These are phyloP conservation scores for Cynanchum wilfordii DNA, from an alignment of 257 asterid genomes.

Conservation along the genomic window DNA sequence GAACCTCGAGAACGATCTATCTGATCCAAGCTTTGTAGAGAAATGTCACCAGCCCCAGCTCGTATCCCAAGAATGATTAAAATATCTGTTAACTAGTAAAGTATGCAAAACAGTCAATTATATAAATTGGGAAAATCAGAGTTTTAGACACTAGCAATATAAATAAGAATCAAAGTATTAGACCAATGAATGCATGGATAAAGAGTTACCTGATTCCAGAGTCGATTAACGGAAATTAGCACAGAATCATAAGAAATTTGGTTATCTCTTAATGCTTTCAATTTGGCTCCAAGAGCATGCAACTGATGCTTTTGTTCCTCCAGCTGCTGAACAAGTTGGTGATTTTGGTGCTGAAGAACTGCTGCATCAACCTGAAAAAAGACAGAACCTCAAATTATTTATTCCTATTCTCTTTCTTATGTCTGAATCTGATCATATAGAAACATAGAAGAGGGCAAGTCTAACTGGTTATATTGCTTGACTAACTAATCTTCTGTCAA, in stretches of 20 bases:
- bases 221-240: slow-evolving; percentile 63
- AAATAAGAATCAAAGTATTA: slow-evolving; percentile 14
- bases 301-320: slow-evolving; percentile 79
- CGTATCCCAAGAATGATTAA: slow-evolving; percentile 66
- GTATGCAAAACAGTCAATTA: slow-evolving; percentile 19
- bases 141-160: slow-evolving; percentile 10
- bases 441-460: neutral
- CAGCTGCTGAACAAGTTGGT: slow-evolving; percentile 82
- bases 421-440: neutral
- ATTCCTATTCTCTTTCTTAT: neutral
- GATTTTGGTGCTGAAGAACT: slow-evolving; percentile 93
- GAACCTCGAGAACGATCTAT: slow-evolving; percentile 69
- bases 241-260: slow-evolving; percentile 70
- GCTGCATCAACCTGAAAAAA: slow-evolving; percentile 81
- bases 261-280: slow-evolving; percentile 59
- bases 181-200: slow-evolving; percentile 8
- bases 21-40: slow-evolving; percentile 50
- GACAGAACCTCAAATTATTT: slow-evolving; percentile 9
- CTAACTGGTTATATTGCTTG: neutral
- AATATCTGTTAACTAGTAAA: slow-evolving; percentile 66
- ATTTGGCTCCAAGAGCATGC: slow-evolving; percentile 68
- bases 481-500: neutral
- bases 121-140: slow-evolving; percentile 12
- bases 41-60: slow-evolving; percentile 56
- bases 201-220: slow-evolving; percentile 78